These are phyloP conservation scores for Leishmania guyanensis DNA, from an alignment of 208 protist genomes.

Conservation along the genomic window DNA sequence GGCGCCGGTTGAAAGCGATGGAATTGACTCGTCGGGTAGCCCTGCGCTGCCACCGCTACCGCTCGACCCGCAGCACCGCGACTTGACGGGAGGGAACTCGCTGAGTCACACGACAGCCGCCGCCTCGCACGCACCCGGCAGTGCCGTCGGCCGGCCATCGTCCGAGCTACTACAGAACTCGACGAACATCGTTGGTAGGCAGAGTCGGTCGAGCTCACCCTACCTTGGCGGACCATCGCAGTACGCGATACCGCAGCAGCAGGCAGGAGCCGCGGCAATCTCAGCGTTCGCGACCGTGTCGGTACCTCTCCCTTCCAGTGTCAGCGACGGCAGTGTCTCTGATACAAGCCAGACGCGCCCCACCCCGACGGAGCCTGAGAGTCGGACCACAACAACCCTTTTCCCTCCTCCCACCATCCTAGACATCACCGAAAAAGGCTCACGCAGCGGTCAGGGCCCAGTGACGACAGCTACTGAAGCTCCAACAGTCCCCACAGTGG, in stretches of 20 bases:
- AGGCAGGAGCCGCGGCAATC: neutral
- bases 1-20: neutral
- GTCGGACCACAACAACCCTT: neutral
- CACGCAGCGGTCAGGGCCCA: neutral
- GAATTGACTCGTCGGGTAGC: neutral
- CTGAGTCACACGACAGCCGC: neutral
- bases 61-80: neutral
- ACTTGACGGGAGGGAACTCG: neutral
- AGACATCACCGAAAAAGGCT: neutral
- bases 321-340: neutral
- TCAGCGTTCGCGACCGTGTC: neutral
- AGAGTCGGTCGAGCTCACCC: neutral
- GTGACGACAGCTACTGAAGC: neutral
- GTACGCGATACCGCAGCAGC: neutral
- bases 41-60: neutral
- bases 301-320: neutral
- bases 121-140: neutral
- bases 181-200: neutral
- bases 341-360: neutral
- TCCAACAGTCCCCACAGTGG: neutral
- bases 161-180: neutral
- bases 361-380: neutral
- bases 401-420: neutral
- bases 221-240: neutral
- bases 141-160: neutral